Base-by-base conservation (phyloP, 2,329 filamentous ascomycete species). In the Coniochaeta sp. region DNA sequence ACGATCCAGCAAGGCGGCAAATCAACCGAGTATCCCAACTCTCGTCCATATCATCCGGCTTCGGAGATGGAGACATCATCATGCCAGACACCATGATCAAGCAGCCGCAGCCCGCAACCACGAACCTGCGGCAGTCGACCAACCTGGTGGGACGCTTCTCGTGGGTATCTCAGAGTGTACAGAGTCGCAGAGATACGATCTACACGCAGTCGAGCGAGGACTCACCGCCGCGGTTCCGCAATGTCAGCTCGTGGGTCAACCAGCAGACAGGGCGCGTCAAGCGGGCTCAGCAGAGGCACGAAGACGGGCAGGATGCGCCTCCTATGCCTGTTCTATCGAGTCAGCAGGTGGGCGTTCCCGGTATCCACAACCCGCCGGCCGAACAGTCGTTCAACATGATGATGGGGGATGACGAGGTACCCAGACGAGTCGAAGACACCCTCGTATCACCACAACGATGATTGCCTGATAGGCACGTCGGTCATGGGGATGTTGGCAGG, bases 31-130 rank as follows among this genome's bases (percentile, higher is more conserved):
- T 72, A 4, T 84, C 81, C 61, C 79, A 80, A 55, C 66, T 85
- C 34, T 87, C 85, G 0, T 87, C 84, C 0, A 73, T 88, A 4
- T 87, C 85, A 0, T 88, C 85, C 0, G 85, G 84, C 7, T 87
- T 87, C 62, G 85, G 85, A 19, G 84, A 88, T 65, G 82, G 79
- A 26, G 81, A 86, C 52, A 83, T 86, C 30, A 77, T 83, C 34
- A 70, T 81, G 28, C 75, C 76, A 5, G 47, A 59, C 9, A 44
- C 57, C 6, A 44, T 57, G 44, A 44, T 66, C 50, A 57, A 58
- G 6, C 72, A 70, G 30, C 64, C 71, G 16, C 56, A 58, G 40
- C 57, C 58, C 19, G 60, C 40, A 52, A 55, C 58, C 61, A 32
- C 58, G 26, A 65, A 58, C 47, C 62, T 57, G 44, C 56, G 64